These are phyloP conservation scores for Candida michaelii DNA, from an alignment of 805 yeast genomes.

Conservation along the genomic window DNA sequence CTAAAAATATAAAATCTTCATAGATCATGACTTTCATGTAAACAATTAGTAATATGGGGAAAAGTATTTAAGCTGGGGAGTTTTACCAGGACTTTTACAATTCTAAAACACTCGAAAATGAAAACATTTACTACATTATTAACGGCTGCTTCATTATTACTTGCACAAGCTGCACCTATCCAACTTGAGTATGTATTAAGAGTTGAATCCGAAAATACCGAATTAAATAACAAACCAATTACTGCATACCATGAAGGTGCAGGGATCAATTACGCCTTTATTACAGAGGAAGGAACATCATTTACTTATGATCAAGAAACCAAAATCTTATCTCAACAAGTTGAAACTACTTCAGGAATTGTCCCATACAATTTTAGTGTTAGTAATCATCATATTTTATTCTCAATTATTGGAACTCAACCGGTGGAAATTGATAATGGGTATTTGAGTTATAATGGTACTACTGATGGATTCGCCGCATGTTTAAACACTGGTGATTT, in stretches of 20 bases:
- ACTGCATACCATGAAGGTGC: constrained; percentile 44
- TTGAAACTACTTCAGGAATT: background rate
- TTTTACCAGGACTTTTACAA: too few relatives aligned
- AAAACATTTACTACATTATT: background rate
- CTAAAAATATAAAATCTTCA: background rate
- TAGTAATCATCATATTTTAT: constrained; percentile 2
- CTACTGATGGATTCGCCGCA: constrained; percentile 23
- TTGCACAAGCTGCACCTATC: constrained; percentile 13
- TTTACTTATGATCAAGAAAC: constrained; percentile 4
- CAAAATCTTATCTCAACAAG: background rate
- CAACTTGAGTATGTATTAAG: constrained; percentile 13
- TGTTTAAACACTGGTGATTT: constrained; percentile 28
- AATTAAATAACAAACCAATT: constrained; percentile 29
- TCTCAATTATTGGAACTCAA: constrained; percentile 7
- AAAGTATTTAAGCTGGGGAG: too few relatives aligned
- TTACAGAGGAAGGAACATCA: constrained; percentile 13
- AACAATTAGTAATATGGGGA: too few relatives aligned
- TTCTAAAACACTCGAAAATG: too few relatives aligned
- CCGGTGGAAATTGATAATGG: constrained; percentile 14
- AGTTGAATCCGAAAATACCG: constrained; percentile 24
- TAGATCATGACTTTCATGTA: background rate
- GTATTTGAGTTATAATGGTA: constrained; percentile 18
- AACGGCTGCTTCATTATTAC: constrained; percentile 10
- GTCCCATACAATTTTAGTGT: constrained; percentile 3
- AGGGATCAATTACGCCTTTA: constrained; percentile 40